Percentiles rank a stretch among this genome's conserved stretches.
Conservation (phyloP, 108 stramenopile genomes). For the Cyclostephanos invisitatus region DNA sequence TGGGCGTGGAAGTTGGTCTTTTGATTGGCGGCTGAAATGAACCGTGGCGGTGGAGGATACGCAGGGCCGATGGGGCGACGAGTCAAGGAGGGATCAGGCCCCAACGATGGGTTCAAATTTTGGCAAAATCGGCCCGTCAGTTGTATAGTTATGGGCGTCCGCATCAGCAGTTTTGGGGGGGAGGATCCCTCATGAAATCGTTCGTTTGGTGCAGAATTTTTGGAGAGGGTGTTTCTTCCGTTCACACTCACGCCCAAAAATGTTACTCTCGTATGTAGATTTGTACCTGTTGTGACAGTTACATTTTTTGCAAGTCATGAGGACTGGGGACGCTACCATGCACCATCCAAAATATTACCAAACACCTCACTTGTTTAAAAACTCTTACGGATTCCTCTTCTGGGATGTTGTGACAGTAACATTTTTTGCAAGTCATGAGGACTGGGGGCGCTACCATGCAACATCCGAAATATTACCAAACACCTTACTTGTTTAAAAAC, state of each 20-base stretch:
- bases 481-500: not conserved
- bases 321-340: not conserved
- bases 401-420: not conserved
- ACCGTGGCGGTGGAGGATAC: too few species aligned
- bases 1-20: too few species aligned
- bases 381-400: too few species aligned
- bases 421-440: not conserved
- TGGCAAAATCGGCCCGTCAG: too few species aligned
- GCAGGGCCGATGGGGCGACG: too few species aligned
- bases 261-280: not conserved
- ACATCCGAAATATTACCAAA: not conserved
- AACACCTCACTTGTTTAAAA: not conserved
- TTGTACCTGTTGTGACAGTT: not conserved
- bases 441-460: not conserved
- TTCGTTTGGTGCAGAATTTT: too few species aligned
- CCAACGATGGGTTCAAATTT: too few species aligned
- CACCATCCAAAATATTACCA: not conserved
- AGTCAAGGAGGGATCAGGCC: too few species aligned
- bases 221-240: not conserved
- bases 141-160: too few species aligned
- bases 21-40: too few species aligned
- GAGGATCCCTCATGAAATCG: too few species aligned
- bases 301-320: not conserved
- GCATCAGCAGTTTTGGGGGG: too few species aligned
- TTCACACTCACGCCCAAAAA: not conserved